A percentile compares a stretch with the other conserved stretches of the same genome.
These are phyloP conservation scores for Pythium vanterpoolii DNA, from an alignment of 352 stramenopile species.

Conservation along the genomic window DNA sequence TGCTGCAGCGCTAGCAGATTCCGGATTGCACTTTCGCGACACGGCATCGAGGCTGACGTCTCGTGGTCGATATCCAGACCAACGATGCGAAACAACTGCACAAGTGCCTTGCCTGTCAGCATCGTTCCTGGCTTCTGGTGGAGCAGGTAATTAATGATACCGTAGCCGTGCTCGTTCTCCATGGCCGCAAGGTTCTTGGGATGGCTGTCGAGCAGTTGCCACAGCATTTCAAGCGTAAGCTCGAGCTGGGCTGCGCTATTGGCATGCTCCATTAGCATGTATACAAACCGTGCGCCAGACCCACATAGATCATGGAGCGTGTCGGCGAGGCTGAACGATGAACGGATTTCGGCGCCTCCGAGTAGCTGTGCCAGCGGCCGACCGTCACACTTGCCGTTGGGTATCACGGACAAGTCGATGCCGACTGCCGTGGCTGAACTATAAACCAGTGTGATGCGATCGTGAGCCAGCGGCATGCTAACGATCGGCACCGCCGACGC, in stretches of 20 bases:
- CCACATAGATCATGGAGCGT: slow-evolving; percentile 41
- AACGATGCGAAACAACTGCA: slow-evolving; percentile 50
- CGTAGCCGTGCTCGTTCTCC: slow-evolving; percentile 72
- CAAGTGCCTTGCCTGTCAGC: slow-evolving; percentile 33
- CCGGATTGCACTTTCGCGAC: slow-evolving; percentile 42
- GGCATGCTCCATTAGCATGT: slow-evolving; percentile 47
- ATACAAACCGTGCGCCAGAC: slow-evolving; percentile 52
- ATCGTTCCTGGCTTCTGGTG: slow-evolving; percentile 45
- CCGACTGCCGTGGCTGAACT: slow-evolving; percentile 34
- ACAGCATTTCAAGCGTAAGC: slow-evolving; percentile 41
- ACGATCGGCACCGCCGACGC: slow-evolving; percentile 47
- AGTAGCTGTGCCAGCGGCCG: slow-evolving; percentile 54
- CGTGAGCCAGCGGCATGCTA: slow-evolving; percentile 41
- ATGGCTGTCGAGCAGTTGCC: slow-evolving; percentile 31
- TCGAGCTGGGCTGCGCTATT: slow-evolving; percentile 39
- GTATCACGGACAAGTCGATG: slow-evolving; percentile 40
- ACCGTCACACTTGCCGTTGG: slow-evolving; percentile 49
- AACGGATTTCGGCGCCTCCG: slow-evolving; percentile 31
- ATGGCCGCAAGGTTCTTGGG: slow-evolving; percentile 48
- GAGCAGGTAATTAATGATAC: slow-evolving; percentile 62
- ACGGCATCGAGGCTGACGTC: background rate
- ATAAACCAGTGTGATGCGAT: slow-evolving; percentile 56
- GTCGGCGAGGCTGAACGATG: slow-evolving; percentile 32
- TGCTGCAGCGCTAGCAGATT: slow-evolving; percentile 68
- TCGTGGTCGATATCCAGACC: slow-evolving; percentile 41